Evolutionary conservation across 441 rosid genomes (phyloP).

Genomic region (Adansonia rubrostipa): DNA sequence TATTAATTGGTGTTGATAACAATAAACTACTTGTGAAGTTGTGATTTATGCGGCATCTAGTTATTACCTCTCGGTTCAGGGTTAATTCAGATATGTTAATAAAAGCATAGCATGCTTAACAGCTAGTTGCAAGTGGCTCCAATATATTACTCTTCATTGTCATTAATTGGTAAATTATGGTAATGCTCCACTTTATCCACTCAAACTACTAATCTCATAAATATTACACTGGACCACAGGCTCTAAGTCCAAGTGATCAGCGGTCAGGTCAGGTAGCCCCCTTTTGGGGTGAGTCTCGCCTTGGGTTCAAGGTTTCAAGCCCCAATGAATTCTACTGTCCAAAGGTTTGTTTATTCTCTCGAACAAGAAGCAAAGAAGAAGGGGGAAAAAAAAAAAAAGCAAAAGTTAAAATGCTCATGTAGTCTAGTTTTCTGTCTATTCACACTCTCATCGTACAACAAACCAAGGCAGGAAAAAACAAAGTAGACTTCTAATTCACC

Average conservation of each 20-base stretch:
- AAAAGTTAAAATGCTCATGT: background rate
- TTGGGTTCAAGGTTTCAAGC: background rate
- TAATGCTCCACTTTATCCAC: constrained; percentile 17
- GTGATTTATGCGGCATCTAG: background rate
- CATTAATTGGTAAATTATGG: background rate
- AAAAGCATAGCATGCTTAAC: background rate
- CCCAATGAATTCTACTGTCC: background rate
- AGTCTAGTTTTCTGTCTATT: background rate
- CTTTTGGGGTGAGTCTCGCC: background rate
- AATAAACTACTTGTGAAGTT: background rate
- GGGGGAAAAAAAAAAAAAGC: background rate
- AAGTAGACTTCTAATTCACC: constrained; percentile 28
- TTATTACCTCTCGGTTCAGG: background rate
- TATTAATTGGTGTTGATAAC: background rate
- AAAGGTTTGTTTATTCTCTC: background rate
- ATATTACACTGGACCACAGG: background rate
- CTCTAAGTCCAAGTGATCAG: background rate
- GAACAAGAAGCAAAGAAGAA: background rate
- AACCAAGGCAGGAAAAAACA: background rate
- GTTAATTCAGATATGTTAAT: background rate
- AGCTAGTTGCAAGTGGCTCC: background rate
- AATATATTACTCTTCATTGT: background rate
- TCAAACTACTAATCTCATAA: background rate
- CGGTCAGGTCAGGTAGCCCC: background rate
- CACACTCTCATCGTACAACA: background rate